Base-by-base conservation (phyloP, 139 green algal species). In the Chlorella sp. region DNA sequence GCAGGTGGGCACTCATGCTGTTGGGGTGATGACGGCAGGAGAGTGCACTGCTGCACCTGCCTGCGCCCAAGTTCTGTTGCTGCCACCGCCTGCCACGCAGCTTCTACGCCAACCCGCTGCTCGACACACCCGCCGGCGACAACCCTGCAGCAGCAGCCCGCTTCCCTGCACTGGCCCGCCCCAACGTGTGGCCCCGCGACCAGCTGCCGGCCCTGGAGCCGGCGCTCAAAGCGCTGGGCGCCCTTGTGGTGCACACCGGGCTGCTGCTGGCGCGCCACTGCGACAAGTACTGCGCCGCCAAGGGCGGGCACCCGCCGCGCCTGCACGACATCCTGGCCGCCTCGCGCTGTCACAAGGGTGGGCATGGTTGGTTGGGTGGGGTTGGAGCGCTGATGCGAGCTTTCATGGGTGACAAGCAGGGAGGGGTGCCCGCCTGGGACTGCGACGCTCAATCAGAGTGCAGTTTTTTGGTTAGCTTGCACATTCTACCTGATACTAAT, bases 61-160 rank as follows among this genome's bases (percentile, higher is more conserved):
- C 4, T 7, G 62, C 30, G 20, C 60, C 16, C 60, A 17, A 67
- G 17, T n/a, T n/a, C n/a, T n/a, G n/a, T n/a, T n/a, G n/a, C n/a
- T n/a, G n/a, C n/a, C n/a, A n/a, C n/a, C n/a, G n/a, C n/a, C n/a
- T n/a, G n/a, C 22, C 74, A 67, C 90, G 90, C 70, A 89, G 74
- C 48, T 96, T 84, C 78, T 96, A 97, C 46, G 93, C 90, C 72
- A 97, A 96, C 86, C 93, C 93, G 5, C 32, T 90, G 34, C 32
- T 80, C 16, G 91, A 94, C 43, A n/a, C 41, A 0, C 76, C 73
- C 0, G 74, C 85, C 81, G 62, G 60, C 9, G 56, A 69, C 46
- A 73, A 81, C n/a, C 1, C 51, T 17, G n/a, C 54, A 48, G 48
- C 32, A 46, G 41, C 84, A 88, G 56, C 67, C 85, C 43, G 58